These are phyloP conservation scores for Diaporthe vaccinii DNA, from an alignment of 2,329 filamentous ascomycete genomes.

Conservation along the genomic window DNA sequence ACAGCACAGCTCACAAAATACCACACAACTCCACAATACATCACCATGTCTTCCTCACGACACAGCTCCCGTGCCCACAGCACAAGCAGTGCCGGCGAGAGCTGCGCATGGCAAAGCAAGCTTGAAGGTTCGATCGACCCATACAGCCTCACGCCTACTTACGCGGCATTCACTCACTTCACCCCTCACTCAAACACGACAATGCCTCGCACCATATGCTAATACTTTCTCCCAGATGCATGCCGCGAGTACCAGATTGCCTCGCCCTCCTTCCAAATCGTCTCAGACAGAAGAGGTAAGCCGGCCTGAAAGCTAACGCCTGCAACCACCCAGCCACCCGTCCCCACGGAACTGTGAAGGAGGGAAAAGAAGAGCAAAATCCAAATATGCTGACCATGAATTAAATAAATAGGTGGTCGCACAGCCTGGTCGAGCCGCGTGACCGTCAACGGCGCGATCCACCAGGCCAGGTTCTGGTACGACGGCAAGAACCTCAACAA, in stretches of 20 bases:
- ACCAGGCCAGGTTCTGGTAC: slow-evolving; percentile 89
- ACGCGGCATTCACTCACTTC: too few species aligned
- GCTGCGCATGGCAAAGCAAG: slow-evolving; percentile 50
- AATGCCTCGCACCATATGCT: neutral
- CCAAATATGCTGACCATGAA: slow-evolving; percentile 20
- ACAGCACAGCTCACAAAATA: neutral
- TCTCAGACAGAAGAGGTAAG: slow-evolving; percentile 53
- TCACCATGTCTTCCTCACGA: slow-evolving; percentile 39
- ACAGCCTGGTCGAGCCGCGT: slow-evolving; percentile 92
- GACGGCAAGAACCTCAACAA: slow-evolving; percentile 90
- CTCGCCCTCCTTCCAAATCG: slow-evolving; percentile 49
- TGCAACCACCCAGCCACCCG: neutral
- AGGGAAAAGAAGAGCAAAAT: neutral
- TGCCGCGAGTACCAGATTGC: slow-evolving; percentile 49
- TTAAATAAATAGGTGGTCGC: slow-evolving; percentile 75
- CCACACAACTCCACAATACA: slow-evolving; percentile 22
- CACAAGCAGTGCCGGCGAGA: slow-evolving; percentile 43
- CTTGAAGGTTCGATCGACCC: slow-evolving; percentile 46
- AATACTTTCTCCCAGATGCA: slow-evolving; percentile 45
- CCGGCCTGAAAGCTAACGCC: neutral
- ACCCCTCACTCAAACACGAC: neutral
- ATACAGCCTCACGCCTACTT: neutral
- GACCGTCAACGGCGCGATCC: slow-evolving; percentile 73
- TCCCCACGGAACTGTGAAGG: neutral
- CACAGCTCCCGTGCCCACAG: slow-evolving; percentile 39